Evolutionary conservation across 345 rosid genomes (phyloP).

Genomic region (Aegle marmelos): DNA sequence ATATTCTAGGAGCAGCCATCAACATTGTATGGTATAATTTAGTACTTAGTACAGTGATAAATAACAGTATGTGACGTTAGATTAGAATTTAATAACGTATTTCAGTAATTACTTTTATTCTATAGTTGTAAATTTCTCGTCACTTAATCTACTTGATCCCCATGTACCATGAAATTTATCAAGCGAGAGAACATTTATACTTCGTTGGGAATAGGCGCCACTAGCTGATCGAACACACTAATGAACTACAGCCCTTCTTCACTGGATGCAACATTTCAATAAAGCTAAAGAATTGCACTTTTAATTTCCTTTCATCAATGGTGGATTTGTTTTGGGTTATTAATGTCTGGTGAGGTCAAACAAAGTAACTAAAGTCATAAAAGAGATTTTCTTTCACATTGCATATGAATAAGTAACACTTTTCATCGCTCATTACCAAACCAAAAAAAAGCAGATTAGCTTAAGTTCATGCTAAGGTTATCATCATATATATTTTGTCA

Average conservation of each 20-base stretch:
- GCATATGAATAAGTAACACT: background rate
- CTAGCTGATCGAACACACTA: no score
- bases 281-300: background rate
- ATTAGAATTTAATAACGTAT: no score
- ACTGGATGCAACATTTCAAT: background rate
- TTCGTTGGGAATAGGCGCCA: background rate
- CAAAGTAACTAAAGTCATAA: background rate
- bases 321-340: background rate
- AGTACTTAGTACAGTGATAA: background rate
- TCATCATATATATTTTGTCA: background rate
- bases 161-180: background rate
- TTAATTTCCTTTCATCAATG: background rate
- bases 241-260: background rate
- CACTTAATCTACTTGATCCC: background rate
- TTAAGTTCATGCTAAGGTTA: background rate
- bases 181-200: background rate
- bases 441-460: background rate
- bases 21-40: background rate
- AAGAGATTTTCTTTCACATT: background rate
- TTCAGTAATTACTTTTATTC: background rate
- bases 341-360: background rate
- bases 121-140: no score
- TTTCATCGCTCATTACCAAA: background rate
- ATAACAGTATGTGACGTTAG: no score
- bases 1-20: no score